A percentile compares a stretch with the other conserved stretches of the same genome.
Evolutionary conservation across 495 filamentous ascomycete genomes (phyloP).

Genomic region (Hyaloscypha hepaticicola): DNA sequence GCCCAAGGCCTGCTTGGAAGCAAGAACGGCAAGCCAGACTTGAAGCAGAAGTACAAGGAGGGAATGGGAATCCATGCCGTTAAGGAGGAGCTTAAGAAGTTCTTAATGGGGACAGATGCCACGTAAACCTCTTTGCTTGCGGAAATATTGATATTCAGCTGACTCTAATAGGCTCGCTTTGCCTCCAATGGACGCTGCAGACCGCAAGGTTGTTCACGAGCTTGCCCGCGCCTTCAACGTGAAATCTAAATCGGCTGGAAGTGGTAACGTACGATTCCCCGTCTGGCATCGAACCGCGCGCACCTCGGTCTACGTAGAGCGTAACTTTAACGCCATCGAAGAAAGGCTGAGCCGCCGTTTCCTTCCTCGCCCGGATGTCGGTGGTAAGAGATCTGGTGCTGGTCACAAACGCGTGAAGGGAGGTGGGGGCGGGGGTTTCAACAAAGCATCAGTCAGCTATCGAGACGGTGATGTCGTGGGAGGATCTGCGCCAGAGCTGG

Average conservation of each 20-base stretch:
- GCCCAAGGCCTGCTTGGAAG: constrained; percentile 74
- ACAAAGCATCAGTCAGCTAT: constrained; percentile 53
- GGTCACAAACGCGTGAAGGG: constrained; percentile 36
- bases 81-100: constrained; percentile 66
- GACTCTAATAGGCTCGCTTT: constrained; percentile 59
- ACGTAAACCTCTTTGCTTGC: constrained; percentile 49
- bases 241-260: constrained; percentile 82
- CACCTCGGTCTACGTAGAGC: constrained; percentile 54
- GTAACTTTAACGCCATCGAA: constrained; percentile 42
- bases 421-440: constrained; percentile 26
- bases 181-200: constrained; percentile 78
- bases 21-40: constrained; percentile 58
- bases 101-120: constrained; percentile 62
- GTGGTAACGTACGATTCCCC: constrained; percentile 69
- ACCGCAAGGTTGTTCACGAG: constrained; percentile 75
- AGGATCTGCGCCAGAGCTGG: constrained; percentile 78
- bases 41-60: constrained; percentile 68
- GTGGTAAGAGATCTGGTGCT: constrained; percentile 13
- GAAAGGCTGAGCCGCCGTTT: constrained; percentile 48
- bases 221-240: constrained; percentile 67
- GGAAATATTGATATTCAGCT: constrained; percentile 6
- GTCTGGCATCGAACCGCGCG: constrained; percentile 70
- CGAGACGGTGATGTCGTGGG: constrained; percentile 91
- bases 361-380: constrained; percentile 37
- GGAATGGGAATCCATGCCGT: constrained; percentile 73